These are phyloP conservation scores for Ustilago cynodontis DNA, from an alignment of 1,284 basidiomycete species.

Conservation along the genomic window DNA sequence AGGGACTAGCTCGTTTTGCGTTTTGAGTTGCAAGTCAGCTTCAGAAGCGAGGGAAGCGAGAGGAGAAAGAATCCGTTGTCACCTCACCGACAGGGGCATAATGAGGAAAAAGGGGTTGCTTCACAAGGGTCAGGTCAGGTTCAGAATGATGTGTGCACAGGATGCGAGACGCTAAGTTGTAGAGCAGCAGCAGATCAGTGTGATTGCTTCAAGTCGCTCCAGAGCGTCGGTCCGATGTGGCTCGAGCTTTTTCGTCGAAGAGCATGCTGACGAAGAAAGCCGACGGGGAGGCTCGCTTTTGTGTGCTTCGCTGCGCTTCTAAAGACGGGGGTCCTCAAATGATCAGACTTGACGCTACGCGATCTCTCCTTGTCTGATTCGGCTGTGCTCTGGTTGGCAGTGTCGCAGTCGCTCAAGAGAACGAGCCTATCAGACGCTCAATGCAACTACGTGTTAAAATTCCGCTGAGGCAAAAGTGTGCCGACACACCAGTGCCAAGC, in stretches of 20 bases:
- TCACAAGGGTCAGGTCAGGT: background rate
- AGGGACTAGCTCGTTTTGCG: background rate
- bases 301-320: background rate
- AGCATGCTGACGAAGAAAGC: background rate
- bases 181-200: too few species aligned
- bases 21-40: background rate
- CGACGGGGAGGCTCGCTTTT: background rate
- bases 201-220: background rate
- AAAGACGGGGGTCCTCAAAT: background rate
- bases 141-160: slow-evolving; percentile 1
- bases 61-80: background rate
- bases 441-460: background rate
- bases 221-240: background rate
- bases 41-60: background rate
- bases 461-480: too few species aligned
- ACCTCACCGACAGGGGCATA: background rate
- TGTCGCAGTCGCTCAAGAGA: background rate
- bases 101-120: background rate
- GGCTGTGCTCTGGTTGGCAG: background rate
- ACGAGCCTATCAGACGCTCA: too few species aligned
- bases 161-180: background rate
- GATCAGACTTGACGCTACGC: background rate
- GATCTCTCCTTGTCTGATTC: background rate
- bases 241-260: background rate
- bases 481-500: too few species aligned